A percentile compares a stretch with the other conserved stretches of the same genome.
Evolutionary conservation across 2,329 filamentous ascomycete species (phyloP).

Genomic region (Xylaria sp.): DNA sequence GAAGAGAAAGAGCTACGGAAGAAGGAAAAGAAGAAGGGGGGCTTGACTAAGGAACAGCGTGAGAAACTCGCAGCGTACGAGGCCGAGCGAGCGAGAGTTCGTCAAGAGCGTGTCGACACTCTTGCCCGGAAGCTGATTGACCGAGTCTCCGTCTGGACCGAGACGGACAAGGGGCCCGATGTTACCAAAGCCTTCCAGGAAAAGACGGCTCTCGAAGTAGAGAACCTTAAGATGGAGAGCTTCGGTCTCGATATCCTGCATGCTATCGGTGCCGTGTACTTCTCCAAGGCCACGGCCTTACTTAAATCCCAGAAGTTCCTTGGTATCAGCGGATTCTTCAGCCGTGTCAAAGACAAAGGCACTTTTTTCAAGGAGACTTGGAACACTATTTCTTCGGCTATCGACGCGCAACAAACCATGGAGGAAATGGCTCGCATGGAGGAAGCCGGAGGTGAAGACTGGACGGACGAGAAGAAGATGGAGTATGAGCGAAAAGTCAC

Average conservation of each 20-base stretch:
- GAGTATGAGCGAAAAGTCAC: slow-evolving; percentile 97
- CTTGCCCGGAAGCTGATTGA: slow-evolving; percentile 87
- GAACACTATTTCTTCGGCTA: slow-evolving; percentile 95
- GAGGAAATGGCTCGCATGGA: slow-evolving; percentile 98
- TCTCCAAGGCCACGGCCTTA: slow-evolving; percentile 86
- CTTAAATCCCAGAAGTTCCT: slow-evolving; percentile 97
- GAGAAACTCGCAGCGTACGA: slow-evolving; percentile 92
- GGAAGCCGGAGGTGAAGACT: slow-evolving; percentile 93
- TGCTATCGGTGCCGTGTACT: slow-evolving; percentile 91
- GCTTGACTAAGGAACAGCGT: slow-evolving; percentile 88
- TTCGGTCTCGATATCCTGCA: slow-evolving; percentile 97
- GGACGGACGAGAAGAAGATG: slow-evolving; percentile 96
- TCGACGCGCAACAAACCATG: slow-evolving; percentile 97
- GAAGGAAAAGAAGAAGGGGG: slow-evolving; percentile 86
- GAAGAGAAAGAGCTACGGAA: slow-evolving; percentile 81
- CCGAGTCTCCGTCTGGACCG: slow-evolving; percentile 93
- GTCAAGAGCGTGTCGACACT: slow-evolving; percentile 89
- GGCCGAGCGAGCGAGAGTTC: slow-evolving; percentile 81
- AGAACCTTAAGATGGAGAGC: slow-evolving; percentile 99
- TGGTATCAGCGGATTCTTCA: slow-evolving; percentile 95
- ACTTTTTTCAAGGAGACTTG: slow-evolving; percentile 97
- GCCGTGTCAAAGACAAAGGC: slow-evolving; percentile 93
- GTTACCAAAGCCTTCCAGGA: slow-evolving; percentile 91
- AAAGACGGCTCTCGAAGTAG: slow-evolving; percentile 93
- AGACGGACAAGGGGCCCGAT: slow-evolving; percentile 89